Evolutionary conservation across 2,329 filamentous ascomycete genomes (phyloP).

Genomic region (Thermomyces lanuginosus): DNA sequence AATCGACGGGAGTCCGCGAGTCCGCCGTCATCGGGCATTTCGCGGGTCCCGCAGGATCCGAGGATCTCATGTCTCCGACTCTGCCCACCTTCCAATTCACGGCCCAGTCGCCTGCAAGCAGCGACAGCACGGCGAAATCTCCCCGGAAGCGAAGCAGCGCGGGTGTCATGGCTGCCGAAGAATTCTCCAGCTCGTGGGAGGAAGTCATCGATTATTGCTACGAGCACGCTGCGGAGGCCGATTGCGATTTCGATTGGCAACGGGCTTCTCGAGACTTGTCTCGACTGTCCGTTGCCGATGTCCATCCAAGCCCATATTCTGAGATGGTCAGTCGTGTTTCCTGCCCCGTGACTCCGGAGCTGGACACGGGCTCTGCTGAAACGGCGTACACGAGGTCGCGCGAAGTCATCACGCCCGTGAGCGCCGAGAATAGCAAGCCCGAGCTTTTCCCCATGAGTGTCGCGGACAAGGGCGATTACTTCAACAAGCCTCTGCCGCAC

Average conservation of each 20-base stretch:
- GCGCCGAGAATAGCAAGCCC: conserved; percentile 12
- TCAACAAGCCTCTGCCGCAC: conserved; percentile 17
- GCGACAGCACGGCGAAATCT: conserved; percentile 8
- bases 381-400: conserved; percentile 13
- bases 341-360: conserved; percentile 15
- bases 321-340: conserved; percentile 14
- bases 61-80: conserved; percentile 29
- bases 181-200: conserved; percentile 37
- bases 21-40: too few relatives aligned
- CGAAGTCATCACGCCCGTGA: conserved; percentile 17
- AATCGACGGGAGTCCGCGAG: conserved; percentile 13
- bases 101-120: conserved; percentile 8
- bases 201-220: conserved; percentile 48
- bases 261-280: conserved; percentile 16
- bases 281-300: conserved; percentile 11
- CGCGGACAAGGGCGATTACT: conserved; percentile 13
- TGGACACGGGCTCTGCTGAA: conserved; percentile 18
- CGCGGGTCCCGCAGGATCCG: conserved; percentile 18
- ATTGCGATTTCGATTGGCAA: conserved; percentile 45
- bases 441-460: conserved; percentile 12
- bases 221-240: conserved; percentile 43
- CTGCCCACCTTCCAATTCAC: conserved; percentile 14
- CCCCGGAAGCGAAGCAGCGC: conserved; percentile 8
- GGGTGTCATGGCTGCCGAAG: too few relatives aligned
- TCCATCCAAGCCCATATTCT: too few relatives aligned